Percentiles rank a stretch among this genome's conserved stretches.
Conservation (phyloP, 148 eudicot species). For the Nyssa sinensis region DNA sequence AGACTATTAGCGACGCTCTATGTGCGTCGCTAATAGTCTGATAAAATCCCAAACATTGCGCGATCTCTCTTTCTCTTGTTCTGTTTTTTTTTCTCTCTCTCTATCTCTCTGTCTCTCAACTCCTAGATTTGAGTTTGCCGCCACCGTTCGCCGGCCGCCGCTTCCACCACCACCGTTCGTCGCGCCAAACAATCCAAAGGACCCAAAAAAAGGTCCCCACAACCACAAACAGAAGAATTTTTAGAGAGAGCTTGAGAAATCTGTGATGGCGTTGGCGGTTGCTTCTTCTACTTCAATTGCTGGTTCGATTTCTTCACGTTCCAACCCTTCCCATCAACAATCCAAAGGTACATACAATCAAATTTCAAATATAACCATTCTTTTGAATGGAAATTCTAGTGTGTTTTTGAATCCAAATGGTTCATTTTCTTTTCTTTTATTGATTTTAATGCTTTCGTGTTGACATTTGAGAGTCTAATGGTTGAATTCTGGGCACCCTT, state of each 20-base stretch:
- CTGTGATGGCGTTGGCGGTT: conserved; percentile 55
- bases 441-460: background rate
- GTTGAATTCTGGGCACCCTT: background rate
- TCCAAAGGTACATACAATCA: conserved; percentile 42
- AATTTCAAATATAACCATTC: background rate
- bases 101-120: no score
- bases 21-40: no score
- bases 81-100: no score
- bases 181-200: no score
- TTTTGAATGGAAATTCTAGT: background rate
- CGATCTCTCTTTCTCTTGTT: no score
- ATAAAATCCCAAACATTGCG: no score
- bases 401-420: background rate
- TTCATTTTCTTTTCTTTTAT: background rate
- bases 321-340: conserved; percentile 28
- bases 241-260: background rate
- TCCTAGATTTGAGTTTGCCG: no score
- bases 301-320: conserved; percentile 39
- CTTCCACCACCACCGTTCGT: no score
- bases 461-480: conserved; percentile 4
- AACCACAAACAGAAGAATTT: background rate
- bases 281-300: conserved; percentile 41
- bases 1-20: no score
- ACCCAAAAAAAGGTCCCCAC: background rate
- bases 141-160: no score